These are phyloP conservation scores for Melanogaster broomeanus DNA, from an alignment of 768 basidiomycete species.

Conservation along the genomic window DNA sequence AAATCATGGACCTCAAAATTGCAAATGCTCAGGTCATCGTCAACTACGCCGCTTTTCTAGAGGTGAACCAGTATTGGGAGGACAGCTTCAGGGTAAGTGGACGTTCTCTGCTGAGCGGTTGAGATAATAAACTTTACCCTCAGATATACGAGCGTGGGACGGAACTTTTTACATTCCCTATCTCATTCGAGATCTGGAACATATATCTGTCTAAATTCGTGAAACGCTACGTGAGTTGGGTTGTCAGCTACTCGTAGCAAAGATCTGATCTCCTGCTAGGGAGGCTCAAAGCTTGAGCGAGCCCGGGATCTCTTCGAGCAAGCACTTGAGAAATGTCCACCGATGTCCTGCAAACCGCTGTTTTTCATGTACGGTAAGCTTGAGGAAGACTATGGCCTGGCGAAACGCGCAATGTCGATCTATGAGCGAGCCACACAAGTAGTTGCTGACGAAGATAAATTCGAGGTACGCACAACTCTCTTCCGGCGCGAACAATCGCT, in stretches of 20 bases:
- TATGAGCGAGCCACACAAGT: conserved; percentile 90
- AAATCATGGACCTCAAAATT: conserved; percentile 93
- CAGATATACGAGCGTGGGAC: conserved; percentile 96
- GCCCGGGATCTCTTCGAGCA: conserved; percentile 98
- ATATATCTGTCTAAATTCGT: conserved; percentile 97
- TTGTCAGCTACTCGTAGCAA: background rate
- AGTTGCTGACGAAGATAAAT: conserved; percentile 89
- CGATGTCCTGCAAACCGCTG: conserved; percentile 91
- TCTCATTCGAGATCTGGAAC: conserved; percentile 99
- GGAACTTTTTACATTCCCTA: conserved; percentile 95
- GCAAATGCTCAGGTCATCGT: conserved; percentile 98
- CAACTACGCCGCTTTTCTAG: conserved; percentile 95
- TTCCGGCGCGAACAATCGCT: background rate
- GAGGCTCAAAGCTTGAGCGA: conserved; percentile 91
- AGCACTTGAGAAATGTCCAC: conserved; percentile 93
- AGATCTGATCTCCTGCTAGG: conserved; percentile 44
- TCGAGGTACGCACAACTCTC: conserved; percentile 64
- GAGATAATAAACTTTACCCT: conserved; percentile 7
- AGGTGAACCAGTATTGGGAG: conserved; percentile 98
- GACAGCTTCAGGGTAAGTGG: conserved; percentile 95
- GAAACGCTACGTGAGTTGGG: conserved; percentile 82
- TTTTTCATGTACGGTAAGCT: conserved; percentile 96
- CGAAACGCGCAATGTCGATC: conserved; percentile 94
- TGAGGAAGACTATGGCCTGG: conserved; percentile 93
- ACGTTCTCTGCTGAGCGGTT: background rate